Base-by-base conservation (phyloP, 1,284 basidiomycete species). In the Entoloma clypeatum region DNA sequence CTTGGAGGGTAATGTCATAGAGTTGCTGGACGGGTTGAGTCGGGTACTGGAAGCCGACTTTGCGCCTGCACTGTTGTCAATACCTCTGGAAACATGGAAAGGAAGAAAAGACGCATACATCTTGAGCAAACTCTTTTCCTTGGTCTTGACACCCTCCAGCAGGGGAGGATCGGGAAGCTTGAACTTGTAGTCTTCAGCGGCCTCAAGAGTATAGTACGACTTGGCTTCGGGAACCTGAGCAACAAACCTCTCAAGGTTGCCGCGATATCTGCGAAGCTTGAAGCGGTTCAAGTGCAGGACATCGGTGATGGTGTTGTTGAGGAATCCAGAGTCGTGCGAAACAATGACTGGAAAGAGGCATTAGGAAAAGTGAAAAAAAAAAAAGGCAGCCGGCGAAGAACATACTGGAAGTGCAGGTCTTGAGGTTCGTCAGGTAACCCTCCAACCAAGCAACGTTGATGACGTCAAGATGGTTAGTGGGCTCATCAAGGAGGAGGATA, bases 241-340 rank as follows among this genome's bases (percentile, higher is more conserved):
- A 65, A 96, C 92, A 71, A 99, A 99, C 47, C 79, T 77, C 77
- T 97, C 91, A 52, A 99, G 87, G 77, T 98, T 98, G 62, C 96
- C 96, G 55, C 86, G 87, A 77, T 98, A 97, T 60, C 93, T 85
- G 73, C 86, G 91, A 62, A 99, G 75, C 79, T 98, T 96, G 86
- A 98, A 98, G 71, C 93, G 92, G 81, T 98, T 97, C 57, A 98
- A 75, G 75, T 99, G 93, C 63, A 99, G 89, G 56, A 96, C 92
- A 62, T 99, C 96, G 59, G 95, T 99, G 73, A 94, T 92, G 59
- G 91, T 91, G 74, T 95, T 91, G 83, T 99, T 98, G 53, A 99
- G 79, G 90, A 99, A 99, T 59, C 86, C 74, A 13, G 94, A 97
- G 77, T 99, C 96, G 81, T 99, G 96, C 52, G 93, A 96, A 59